Evolutionary conservation across 2,329 filamentous ascomycete species (phyloP).

Genomic region (Alternaria sp.): DNA sequence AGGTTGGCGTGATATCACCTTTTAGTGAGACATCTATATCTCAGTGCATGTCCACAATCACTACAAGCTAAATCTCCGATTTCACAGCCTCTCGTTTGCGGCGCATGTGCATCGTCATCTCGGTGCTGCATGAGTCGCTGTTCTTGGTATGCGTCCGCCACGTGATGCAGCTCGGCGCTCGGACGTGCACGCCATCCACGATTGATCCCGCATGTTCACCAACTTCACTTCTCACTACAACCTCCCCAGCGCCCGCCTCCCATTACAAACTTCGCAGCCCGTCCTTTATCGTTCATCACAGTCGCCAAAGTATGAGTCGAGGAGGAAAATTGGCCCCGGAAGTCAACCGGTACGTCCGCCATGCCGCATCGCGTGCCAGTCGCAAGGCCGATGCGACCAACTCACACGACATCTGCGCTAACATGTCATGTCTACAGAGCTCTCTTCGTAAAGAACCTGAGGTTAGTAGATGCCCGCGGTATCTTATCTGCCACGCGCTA

Average conservation of each 20-base stretch:
- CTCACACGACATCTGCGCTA: slow-evolving; percentile 41
- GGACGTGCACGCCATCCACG: slow-evolving; percentile 11
- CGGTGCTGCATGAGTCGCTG: slow-evolving; percentile 6
- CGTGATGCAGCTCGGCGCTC: slow-evolving; percentile 8
- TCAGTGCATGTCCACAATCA: neutral
- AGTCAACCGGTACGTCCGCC: slow-evolving; percentile 84
- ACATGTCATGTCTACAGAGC: slow-evolving; percentile 65
- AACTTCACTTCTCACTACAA: slow-evolving; percentile 2
- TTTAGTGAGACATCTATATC: neutral
- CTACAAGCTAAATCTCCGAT: neutral
- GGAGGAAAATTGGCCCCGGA: slow-evolving; percentile 97
- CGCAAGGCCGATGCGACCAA: slow-evolving; percentile 26
- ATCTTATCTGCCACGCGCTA: slow-evolving; percentile 10
- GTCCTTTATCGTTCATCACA: slow-evolving; percentile 25
- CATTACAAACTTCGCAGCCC: slow-evolving; percentile 28
- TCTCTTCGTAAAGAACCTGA: slow-evolving; percentile 99
- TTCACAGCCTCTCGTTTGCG: neutral
- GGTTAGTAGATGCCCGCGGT: slow-evolving; percentile 59
- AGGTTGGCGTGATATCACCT: too few species aligned
- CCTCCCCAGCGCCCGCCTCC: slow-evolving; percentile 13
- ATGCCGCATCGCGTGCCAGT: slow-evolving; percentile 20
- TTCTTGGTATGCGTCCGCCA: neutral
- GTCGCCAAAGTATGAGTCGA: slow-evolving; percentile 82
- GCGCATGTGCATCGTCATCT: slow-evolving; percentile 3
- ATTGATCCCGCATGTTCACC: slow-evolving; percentile 16